These are phyloP conservation scores for Wickerhamomyces mucosus DNA, from an alignment of 805 yeast genomes.

Conservation along the genomic window DNA sequence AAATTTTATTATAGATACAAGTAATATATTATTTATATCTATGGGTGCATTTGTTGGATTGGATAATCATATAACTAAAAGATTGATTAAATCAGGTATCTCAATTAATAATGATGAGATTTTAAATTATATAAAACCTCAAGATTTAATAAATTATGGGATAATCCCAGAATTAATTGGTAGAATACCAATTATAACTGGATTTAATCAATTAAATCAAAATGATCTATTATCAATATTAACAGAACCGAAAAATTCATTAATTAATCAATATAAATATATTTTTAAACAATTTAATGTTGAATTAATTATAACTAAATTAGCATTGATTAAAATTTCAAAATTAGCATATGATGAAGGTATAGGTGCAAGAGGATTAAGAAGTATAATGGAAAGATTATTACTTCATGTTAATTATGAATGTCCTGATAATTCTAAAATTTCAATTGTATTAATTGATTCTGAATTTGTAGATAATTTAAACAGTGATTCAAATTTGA, in stretches of 20 bases:
- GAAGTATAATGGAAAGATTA: conserved; percentile 44
- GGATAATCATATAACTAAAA: conserved; percentile 35
- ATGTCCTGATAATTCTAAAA: conserved; percentile 50
- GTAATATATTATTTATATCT: conserved; percentile 43
- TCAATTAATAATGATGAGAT: conserved; percentile 27
- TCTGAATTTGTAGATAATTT: conserved; percentile 33
- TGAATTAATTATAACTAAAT: conserved; percentile 35
- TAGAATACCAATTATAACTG: conserved; percentile 45
- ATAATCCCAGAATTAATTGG: conserved; percentile 54
- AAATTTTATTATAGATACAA: conserved; percentile 38
- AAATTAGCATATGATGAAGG: conserved; percentile 39
- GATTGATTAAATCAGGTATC: conserved; percentile 24
- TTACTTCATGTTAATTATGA: conserved; percentile 45
- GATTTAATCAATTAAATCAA: conserved; percentile 35
- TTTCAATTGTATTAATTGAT: conserved; percentile 39
- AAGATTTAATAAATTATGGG: conserved; percentile 43
- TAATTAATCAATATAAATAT: conserved; percentile 43
- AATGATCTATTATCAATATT: conserved; percentile 39
- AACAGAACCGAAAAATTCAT: conserved; percentile 46
- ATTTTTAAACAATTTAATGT: conserved; percentile 45
- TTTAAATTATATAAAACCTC: conserved; percentile 36
- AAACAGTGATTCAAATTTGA: conserved; percentile 21
- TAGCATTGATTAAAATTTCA: conserved; percentile 40
- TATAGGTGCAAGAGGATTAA: conserved; percentile 53
- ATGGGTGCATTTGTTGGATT: conserved; percentile 59